These are phyloP conservation scores for Scutellaria minor DNA, from an alignment of 257 asterid species.

Conservation along the genomic window DNA sequence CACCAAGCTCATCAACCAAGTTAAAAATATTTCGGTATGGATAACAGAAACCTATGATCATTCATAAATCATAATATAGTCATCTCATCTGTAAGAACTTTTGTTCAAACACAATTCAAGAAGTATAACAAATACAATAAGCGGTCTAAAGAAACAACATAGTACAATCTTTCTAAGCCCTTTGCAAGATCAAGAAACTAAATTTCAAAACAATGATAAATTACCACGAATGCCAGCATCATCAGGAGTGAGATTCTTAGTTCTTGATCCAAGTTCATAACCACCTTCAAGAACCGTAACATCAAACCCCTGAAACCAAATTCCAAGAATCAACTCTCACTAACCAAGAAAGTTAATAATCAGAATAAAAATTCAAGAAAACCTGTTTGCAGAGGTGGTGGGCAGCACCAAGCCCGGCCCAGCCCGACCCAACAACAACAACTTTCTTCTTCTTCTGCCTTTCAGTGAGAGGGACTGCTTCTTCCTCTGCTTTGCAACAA, in stretches of 20 bases:
- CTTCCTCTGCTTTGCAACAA: constrained; percentile 54
- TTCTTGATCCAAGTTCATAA: constrained; percentile 60
- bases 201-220: constrained; percentile 5
- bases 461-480: constrained; percentile 32
- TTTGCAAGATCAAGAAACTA: constrained; percentile 2
- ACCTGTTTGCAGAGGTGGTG: constrained; percentile 74
- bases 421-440: constrained; percentile 64
- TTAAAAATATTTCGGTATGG: constrained; percentile 58
- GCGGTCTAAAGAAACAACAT: not conserved
- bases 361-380: not conserved
- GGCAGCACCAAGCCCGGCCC: constrained; percentile 76
- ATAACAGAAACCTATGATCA: constrained; percentile 56
- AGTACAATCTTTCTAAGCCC: not conserved
- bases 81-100: not conserved
- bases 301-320: constrained; percentile 63
- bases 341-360: not conserved
- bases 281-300: constrained; percentile 78
- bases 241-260: constrained; percentile 57
- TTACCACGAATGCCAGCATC: constrained; percentile 63
- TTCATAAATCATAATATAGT: too few relatives aligned
- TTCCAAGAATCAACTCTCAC: not conserved
- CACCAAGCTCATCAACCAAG: constrained; percentile 60
- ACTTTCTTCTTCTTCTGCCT: constrained; percentile 57
- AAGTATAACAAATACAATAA: not conserved
- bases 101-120: not conserved